A percentile compares a stretch with the other conserved stretches of the same genome.
Conservation (phyloP, 495 filamentous ascomycete genomes). For the Thozetella sp. region DNA sequence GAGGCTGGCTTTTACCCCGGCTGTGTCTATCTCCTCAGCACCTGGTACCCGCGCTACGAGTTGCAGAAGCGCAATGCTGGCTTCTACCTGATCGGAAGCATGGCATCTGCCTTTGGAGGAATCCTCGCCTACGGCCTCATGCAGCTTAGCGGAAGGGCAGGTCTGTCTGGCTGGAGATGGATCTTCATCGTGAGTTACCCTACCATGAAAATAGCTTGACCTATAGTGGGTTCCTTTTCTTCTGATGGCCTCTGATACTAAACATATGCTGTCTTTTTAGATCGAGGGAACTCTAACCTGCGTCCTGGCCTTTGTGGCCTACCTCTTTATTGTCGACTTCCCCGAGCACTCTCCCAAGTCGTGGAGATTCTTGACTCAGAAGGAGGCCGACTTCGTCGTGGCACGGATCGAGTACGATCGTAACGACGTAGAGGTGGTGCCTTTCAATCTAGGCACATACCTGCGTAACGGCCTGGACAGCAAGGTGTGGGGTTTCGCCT, state of each 20-base stretch:
- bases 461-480: slow-evolving; percentile 16
- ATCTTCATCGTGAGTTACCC: slow-evolving; percentile 65
- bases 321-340: slow-evolving; percentile 59
- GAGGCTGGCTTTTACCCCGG: slow-evolving; percentile 64
- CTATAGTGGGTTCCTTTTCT: too few species aligned
- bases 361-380: slow-evolving; percentile 51
- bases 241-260: slow-evolving; percentile 23
- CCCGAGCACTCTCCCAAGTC: slow-evolving; percentile 54
- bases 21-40: slow-evolving; percentile 48
- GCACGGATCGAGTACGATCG: slow-evolving; percentile 57
- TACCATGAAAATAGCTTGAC: too few species aligned
- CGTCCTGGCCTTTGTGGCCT: slow-evolving; percentile 41
- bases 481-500: slow-evolving; percentile 33
- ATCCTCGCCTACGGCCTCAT: slow-evolving; percentile 65
- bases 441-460: slow-evolving; percentile 53
- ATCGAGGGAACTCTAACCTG: slow-evolving; percentile 42
- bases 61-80: slow-evolving; percentile 57
- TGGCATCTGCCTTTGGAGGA: slow-evolving; percentile 59
- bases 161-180: slow-evolving; percentile 60
- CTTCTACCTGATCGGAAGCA: slow-evolving; percentile 64
- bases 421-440: slow-evolving; percentile 53
- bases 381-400: slow-evolving; percentile 53
- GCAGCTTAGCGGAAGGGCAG: slow-evolving; percentile 49
- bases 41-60: slow-evolving; percentile 63
- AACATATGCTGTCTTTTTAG: background rate